These are phyloP conservation scores for Osmanthus fragrans DNA, from an alignment of 257 asterid genomes.

Conservation along the genomic window DNA sequence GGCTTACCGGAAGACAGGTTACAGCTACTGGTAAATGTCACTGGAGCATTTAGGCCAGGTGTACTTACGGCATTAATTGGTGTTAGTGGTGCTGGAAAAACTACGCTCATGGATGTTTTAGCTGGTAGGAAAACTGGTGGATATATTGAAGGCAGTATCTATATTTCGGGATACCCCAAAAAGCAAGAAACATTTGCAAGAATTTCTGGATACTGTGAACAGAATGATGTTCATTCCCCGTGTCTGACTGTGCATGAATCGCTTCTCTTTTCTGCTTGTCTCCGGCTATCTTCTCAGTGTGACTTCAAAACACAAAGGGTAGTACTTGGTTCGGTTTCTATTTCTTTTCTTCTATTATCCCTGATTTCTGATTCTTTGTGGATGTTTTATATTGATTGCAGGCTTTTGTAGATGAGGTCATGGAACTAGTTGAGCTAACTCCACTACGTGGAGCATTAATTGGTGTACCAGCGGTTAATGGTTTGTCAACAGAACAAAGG, in stretches of 20 bases:
- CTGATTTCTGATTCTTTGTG: slow-evolving; percentile 1
- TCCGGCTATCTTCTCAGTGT: slow-evolving; percentile 70
- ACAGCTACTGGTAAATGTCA: slow-evolving; percentile 67
- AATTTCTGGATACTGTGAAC: slow-evolving; percentile 90
- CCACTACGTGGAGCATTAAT: slow-evolving; percentile 63
- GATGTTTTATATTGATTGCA: slow-evolving; percentile 29
- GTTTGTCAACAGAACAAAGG: slow-evolving; percentile 83
- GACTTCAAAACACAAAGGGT: slow-evolving; percentile 66
- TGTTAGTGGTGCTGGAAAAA: slow-evolving; percentile 95
- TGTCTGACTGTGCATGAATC: slow-evolving; percentile 84
- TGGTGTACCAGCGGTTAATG: slow-evolving; percentile 83
- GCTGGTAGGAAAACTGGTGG: slow-evolving; percentile 98
- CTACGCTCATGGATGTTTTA: slow-evolving; percentile 93
- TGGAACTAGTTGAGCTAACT: slow-evolving; percentile 79
- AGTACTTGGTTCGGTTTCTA: slow-evolving; percentile 9
- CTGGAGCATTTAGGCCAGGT: slow-evolving; percentile 85
- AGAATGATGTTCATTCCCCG: slow-evolving; percentile 86
- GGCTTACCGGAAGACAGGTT: slow-evolving; percentile 61
- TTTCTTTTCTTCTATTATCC: neutral
- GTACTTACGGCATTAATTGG: slow-evolving; percentile 91
- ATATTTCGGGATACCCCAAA: slow-evolving; percentile 79
- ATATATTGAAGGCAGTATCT: slow-evolving; percentile 66
- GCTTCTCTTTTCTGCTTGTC: slow-evolving; percentile 85
- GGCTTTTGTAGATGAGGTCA: slow-evolving; percentile 83
- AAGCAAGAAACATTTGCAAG: slow-evolving; percentile 93